phyloP scores from a whole-genome alignment of 2,329 filamentous ascomycete genomes.

The Colletotrichum spinosum region DNA sequence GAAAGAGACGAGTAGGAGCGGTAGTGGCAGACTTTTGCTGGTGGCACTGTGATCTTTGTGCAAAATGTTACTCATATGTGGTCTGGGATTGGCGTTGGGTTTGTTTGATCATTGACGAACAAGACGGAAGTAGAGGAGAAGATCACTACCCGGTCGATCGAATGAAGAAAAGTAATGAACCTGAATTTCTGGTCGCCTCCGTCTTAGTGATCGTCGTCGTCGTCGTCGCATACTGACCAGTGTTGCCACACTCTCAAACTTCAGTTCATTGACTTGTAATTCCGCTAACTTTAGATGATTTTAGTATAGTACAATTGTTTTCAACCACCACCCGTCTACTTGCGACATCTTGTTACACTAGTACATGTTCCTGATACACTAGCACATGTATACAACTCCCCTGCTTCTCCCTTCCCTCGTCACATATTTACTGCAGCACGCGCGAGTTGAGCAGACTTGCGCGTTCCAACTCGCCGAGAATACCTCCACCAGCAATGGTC shows the following conservation, averaged over 20 bases:
- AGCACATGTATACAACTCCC: neutral
- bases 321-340: neutral
- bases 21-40: too few relatives aligned
- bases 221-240: neutral
- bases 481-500: conserved; percentile 82
- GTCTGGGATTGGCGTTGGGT: too few relatives aligned
- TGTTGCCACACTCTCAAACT: too few relatives aligned
- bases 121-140: too few relatives aligned
- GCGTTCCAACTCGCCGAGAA: conserved; percentile 88
- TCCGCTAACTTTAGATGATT: conserved; percentile 25
- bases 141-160: too few relatives aligned
- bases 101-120: too few relatives aligned
- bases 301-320: conserved; percentile 31
- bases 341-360: conserved; percentile 30
- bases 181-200: too few relatives aligned
- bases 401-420: neutral
- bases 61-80: neutral
- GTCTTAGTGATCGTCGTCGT: too few relatives aligned
- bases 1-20: conserved; percentile 27
- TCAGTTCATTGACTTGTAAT: neutral
- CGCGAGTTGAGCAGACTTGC: conserved; percentile 64
- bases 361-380: conserved; percentile 23
- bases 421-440: conserved; percentile 41
- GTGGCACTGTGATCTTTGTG: too few relatives aligned
- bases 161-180: too few relatives aligned